Evolutionary conservation across 2,329 filamentous ascomycete genomes (phyloP).

Genomic region (Curvularia lunata): DNA sequence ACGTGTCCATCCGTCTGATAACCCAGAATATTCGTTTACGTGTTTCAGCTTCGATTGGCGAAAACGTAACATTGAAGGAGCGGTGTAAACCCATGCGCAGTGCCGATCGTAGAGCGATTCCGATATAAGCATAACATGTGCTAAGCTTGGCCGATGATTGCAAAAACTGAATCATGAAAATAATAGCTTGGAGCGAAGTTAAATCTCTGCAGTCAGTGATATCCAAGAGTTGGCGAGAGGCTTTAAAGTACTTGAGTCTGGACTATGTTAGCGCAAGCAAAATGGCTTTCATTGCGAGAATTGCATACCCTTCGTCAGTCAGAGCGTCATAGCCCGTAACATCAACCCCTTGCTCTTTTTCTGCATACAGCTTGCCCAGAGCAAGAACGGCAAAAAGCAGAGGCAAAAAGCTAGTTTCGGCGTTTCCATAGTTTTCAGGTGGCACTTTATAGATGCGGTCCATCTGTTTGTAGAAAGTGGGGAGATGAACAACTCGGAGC

Average conservation of each 20-base stretch:
- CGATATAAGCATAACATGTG: constrained; percentile 61
- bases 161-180: constrained; percentile 62
- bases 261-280: constrained; percentile 20
- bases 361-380: constrained; percentile 56
- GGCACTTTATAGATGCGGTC: constrained; percentile 78
- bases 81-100: constrained; percentile 60
- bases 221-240: constrained; percentile 57
- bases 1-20: constrained; percentile 59
- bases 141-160: constrained; percentile 60
- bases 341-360: constrained; percentile 46
- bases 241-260: constrained; percentile 58
- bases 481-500: constrained; percentile 78
- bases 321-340: constrained; percentile 53
- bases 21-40: constrained; percentile 61
- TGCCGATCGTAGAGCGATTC: constrained; percentile 58
- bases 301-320: constrained; percentile 55
- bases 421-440: constrained; percentile 52
- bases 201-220: constrained; percentile 61
- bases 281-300: background rate
- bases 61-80: constrained; percentile 55
- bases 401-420: constrained; percentile 57
- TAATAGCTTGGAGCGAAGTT: constrained; percentile 57
- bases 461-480: constrained; percentile 78
- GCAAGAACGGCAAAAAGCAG: constrained; percentile 57
- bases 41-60: constrained; percentile 56